These are phyloP conservation scores for Capniomyces stellatus DNA, from an alignment of 371 early-diverging fungal species.

Conservation along the genomic window DNA sequence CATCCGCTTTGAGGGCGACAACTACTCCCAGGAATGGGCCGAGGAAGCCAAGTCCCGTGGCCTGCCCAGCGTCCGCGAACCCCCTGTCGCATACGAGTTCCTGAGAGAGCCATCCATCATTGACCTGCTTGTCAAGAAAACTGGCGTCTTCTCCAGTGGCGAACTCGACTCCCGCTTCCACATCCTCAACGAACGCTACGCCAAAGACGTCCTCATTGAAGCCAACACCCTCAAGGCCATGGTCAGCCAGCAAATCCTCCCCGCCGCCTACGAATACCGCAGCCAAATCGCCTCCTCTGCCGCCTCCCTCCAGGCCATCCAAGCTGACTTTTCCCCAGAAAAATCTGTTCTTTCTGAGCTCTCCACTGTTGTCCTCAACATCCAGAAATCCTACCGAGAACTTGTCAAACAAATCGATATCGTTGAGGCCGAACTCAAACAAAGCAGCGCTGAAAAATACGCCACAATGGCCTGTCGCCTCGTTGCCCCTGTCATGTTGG, in stretches of 20 bases:
- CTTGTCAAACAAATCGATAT: conserved; percentile 31
- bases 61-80: conserved; percentile 74
- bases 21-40: conserved; percentile 71
- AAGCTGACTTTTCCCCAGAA: conserved; percentile 46
- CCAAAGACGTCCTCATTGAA: conserved; percentile 89
- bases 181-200: conserved; percentile 84
- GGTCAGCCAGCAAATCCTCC: conserved; percentile 66
- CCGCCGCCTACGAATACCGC: conserved; percentile 75
- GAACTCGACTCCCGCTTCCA: conserved; percentile 87
- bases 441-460: conserved; percentile 34
- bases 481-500: conserved; percentile 51
- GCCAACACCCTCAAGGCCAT: conserved; percentile 76
- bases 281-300: conserved; percentile 65
- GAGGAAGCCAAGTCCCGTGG: conserved; percentile 71
- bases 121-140: conserved; percentile 49
- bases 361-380: conserved; percentile 34
- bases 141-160: conserved; percentile 65
- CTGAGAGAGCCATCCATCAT: conserved; percentile 47
- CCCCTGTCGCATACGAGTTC: conserved; percentile 72
- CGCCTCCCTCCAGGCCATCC: conserved; percentile 38
- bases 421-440: conserved; percentile 33
- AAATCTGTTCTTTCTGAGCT: conserved; percentile 41
- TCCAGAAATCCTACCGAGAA: conserved; percentile 32
- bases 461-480: conserved; percentile 38
- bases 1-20: conserved; percentile 94